Base-by-base conservation (phyloP, 208 protist species). In the Porcisia deanei region DNA sequence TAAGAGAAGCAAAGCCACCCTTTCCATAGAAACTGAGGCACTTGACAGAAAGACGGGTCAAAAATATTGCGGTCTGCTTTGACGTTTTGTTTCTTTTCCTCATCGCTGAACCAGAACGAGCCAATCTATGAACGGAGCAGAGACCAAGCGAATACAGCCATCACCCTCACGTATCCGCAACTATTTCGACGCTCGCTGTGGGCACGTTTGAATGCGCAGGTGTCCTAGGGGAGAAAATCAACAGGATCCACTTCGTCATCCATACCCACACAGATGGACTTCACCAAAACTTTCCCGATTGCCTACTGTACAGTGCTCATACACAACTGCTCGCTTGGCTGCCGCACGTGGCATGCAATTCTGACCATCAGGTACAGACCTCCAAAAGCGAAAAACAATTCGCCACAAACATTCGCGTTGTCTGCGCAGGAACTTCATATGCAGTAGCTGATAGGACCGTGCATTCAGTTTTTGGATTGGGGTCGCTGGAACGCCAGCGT, bases 401-500 rank as follows among this genome's bases (percentile, higher is more conserved):
- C 25, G 47, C 58, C 54, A 60, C 61, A 34, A 57, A 67, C 37
- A 30, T 52, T 49, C 72, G 58, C 58, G 55, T 53, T 30, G 58
- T 8, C 67, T 57, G 49, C 80, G 84, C 41, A 92, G 25, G 41
- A 84, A 84, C 58, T 91, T 81, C 70, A 77, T 71, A 72, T 90
- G 85, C 55, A 83, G 58, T 45, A 88, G 60, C 70, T 85, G 80
- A 60, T 85, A 79, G 43, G 80, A 72, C 14, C 76, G 83, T 25
- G 82, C 80, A 67, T 90, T 79, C 60, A 88, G 16, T 34, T 73
- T 84, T 20, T 80, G 81, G n/a, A 83, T 64, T 10, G 85, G 71
- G 20, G 73, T 72, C 41, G 88, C 88, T 43, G 90, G 90, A 63
- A 71, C 71, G 22, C 88, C 90, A 10, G 73, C 64, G 57, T 93